These are phyloP conservation scores for Neolentinus lepideus DNA, from an alignment of 1,284 basidiomycete genomes.

Conservation along the genomic window DNA sequence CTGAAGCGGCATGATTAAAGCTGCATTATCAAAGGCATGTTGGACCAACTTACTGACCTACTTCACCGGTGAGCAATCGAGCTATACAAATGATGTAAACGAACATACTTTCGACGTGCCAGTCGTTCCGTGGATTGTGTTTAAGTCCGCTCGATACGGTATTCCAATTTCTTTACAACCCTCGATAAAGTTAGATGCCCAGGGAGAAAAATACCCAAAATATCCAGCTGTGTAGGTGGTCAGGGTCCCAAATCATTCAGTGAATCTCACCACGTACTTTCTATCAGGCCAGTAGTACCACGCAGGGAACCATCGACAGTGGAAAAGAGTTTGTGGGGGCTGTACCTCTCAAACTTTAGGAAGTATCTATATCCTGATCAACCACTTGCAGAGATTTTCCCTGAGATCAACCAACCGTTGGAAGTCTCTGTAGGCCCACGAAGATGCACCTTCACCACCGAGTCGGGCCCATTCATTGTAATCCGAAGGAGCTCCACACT, in stretches of 20 bases:
- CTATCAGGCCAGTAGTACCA: conserved; percentile 43
- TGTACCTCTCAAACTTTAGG: conserved; percentile 51
- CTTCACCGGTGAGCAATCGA: neutral
- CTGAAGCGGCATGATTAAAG: conserved; percentile 23
- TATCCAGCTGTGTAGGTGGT: conserved; percentile 19
- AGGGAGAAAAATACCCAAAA: conserved; percentile 23
- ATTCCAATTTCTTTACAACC: conserved; percentile 41
- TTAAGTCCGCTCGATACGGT: conserved; percentile 41
- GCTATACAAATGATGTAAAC: neutral
- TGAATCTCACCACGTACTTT: conserved; percentile 17
- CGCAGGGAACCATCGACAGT: conserved; percentile 35
- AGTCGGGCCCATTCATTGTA: conserved; percentile 63
- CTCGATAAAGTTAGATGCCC: conserved; percentile 36
- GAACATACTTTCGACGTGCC: conserved; percentile 42
- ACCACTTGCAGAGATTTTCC: too few species aligned
- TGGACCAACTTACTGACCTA: conserved; percentile 15
- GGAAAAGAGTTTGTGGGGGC: conserved; percentile 37
- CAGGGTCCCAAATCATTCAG: neutral
- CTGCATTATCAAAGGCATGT: neutral
- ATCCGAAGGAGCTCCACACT: conserved; percentile 60
- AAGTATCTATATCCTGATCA: conserved; percentile 40
- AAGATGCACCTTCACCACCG: conserved; percentile 39
- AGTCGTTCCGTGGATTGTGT: conserved; percentile 38
- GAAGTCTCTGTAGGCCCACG: conserved; percentile 58
- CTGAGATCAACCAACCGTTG: conserved; percentile 27